phyloP scores from a whole-genome alignment of 805 yeast species.

The Hanseniaspora lindneri region DNA sequence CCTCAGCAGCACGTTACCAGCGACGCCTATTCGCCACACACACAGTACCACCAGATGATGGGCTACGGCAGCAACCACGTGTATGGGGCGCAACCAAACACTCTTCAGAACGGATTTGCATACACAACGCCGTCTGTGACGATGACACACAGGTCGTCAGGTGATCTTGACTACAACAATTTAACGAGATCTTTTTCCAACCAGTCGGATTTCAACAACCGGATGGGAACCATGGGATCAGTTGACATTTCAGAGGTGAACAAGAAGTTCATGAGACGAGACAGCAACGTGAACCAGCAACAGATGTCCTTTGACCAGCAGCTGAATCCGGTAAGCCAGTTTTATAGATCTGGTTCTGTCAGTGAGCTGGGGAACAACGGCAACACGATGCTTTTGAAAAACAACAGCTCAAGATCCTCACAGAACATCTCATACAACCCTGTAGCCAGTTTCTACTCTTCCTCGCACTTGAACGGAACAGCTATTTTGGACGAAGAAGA shows the following conservation, averaged over 20 bases:
- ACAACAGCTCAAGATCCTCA: neutral
- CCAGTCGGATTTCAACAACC: neutral
- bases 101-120: neutral
- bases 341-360: neutral
- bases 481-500: constrained; percentile 14
- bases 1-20: neutral
- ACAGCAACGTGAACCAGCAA: neutral
- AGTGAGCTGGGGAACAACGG: neutral
- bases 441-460: neutral
- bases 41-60: neutral
- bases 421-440: neutral
- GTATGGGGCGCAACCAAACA: neutral
- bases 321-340: neutral
- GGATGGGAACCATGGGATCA: neutral
- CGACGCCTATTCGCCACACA: neutral
- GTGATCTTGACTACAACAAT: neutral
- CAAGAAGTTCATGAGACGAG: neutral
- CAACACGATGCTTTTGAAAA: neutral
- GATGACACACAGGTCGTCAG: neutral
- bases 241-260: neutral
- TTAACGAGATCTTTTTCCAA: neutral
- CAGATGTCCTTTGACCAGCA: neutral
- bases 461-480: constrained; percentile 8
- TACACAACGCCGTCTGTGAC: neutral
- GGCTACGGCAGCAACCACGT: neutral